Evolutionary conservation across 257 asterid species (phyloP), one percentile per base, ranked within the genome.

Genomic region (Asclepias syriaca): DNA sequence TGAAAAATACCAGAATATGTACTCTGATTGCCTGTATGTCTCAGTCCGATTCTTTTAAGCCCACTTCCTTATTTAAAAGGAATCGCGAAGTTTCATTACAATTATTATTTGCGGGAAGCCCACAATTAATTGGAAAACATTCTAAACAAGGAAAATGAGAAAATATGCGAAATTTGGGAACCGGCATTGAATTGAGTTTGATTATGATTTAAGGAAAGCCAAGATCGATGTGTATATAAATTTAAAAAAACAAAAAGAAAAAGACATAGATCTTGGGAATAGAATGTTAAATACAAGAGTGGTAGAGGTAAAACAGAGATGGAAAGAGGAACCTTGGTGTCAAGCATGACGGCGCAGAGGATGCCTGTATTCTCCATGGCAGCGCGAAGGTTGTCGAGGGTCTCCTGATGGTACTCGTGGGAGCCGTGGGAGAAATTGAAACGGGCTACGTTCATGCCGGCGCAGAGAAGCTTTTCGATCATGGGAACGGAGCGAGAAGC

Each of bases 261-360:
- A 6, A 16, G n/a, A 6, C 7, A 6, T 53, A 8, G 27, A 54
- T 54, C 58, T 54, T 54, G 58, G 58, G 27, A n/a, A 54, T 6
- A 18, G 27, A 0, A 54, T 3, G 18, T 14, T 49, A 49, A 49
- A 11, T 58, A 58, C 45, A 68, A 69, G 18, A 50, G 19, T 45
- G 48, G 11, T 43, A 43, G 8, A 15, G 22, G 7, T 3, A 51
- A 15, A 16, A 19, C 6, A 37, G 65, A 54, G 22, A 54, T 32
- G 19, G 53, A 29, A 2, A 68, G 16, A 22, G n/a, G 3, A 15
- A 82, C 87, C 84, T 83, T 83, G 68, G 84, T 80, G 59, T 83
- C 87, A 61, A 83, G 77, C 87, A 83, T 83, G 81, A 83, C 77
- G 56, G 87, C 83, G 22, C 83, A 80, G 73, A 78, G 81, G 71